These are phyloP conservation scores for Psilocybe mexicana DNA, from an alignment of 1,284 basidiomycete species.

Conservation along the genomic window DNA sequence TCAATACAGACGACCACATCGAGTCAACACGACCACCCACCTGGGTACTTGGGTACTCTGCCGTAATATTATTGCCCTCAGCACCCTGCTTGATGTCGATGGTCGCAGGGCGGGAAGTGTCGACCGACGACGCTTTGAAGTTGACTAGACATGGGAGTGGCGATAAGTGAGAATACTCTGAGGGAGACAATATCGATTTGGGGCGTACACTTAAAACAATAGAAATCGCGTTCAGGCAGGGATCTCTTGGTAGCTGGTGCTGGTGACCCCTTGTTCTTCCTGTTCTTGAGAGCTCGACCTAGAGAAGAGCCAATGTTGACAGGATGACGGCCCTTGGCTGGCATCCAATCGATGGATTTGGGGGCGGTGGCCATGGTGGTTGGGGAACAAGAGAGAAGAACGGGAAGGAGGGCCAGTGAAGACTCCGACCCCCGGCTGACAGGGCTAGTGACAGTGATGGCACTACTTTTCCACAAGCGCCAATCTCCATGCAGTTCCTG, in stretches of 20 bases:
- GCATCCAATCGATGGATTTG: constrained; percentile 52
- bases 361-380: constrained; percentile 44
- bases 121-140: constrained; percentile 71
- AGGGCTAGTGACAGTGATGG: neutral
- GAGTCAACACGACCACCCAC: constrained; percentile 33
- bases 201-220: constrained; percentile 67
- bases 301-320: constrained; percentile 62
- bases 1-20: neutral
- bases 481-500: constrained; percentile 10
- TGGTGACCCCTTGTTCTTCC: constrained; percentile 44
- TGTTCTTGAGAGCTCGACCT: constrained; percentile 56
- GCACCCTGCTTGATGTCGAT: constrained; percentile 56
- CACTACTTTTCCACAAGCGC: constrained; percentile 9
- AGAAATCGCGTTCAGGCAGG: constrained; percentile 64
- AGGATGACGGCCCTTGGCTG: constrained; percentile 50
- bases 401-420: neutral
- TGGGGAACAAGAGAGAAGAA: constrained; percentile 10
- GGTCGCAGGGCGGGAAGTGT: constrained; percentile 59
- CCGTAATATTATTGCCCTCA: constrained; percentile 49
- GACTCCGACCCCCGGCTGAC: constrained; percentile 2
- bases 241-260: constrained; percentile 38
- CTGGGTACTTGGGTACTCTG: constrained; percentile 65
- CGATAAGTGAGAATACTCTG: neutral
- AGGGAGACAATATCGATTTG: neutral
- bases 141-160: constrained; percentile 49